Base-by-base conservation (phyloP, 2,329 filamentous ascomycete genomes). In the Onygenales sp. region DNA sequence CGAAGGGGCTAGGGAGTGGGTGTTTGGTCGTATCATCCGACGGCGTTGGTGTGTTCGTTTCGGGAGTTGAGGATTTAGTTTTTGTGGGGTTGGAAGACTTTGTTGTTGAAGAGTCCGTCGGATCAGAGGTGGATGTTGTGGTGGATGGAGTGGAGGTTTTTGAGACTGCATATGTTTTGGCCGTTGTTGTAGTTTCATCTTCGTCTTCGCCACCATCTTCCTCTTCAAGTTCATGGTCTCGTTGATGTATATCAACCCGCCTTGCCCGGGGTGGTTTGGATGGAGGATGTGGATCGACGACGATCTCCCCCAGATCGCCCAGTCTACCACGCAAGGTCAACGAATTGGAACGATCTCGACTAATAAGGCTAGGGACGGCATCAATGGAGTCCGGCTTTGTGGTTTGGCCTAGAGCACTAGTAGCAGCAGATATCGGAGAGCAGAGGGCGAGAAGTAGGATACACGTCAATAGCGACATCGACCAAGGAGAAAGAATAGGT, bases 1-100 rank as follows among this genome's bases (percentile, higher is more conserved):
- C 86, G 63, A 89, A 88, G 2, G 85, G 78, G 9, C 69, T 80
- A 0, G 85, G 87, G 43, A 86, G 70, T 5, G 77, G 55, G 8
- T 38, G 32, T 31, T 35, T 45, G 11, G 17, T 39, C 48, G 17
- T 21, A 58, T 17, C 58, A 54, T 54, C 53, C 13, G 57, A 52
- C 13, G 56, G 54, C 9, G 61, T 58, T n/a, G 54, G 43, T 11
- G 46, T 35, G 21, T 41, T 13, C n/a, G 46, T 49, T 32, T 49
- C 39, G 42, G 49, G 35, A 46, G 57, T 27, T 48, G 54, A 3
- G 36, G 52, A n/a, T 27, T 32, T 31, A 31, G 33, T 43, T 35
- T 43, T 39, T 52, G 47, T 17, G 51, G 52, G 56, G 50, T 54
- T 44, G 51, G 53, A 33, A 50, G 52, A 59, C 51, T 42, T 52